These are phyloP conservation scores for Planoprotostelium fungivorum DNA, from an alignment of 78 protist genomes.

Conservation along the genomic window DNA sequence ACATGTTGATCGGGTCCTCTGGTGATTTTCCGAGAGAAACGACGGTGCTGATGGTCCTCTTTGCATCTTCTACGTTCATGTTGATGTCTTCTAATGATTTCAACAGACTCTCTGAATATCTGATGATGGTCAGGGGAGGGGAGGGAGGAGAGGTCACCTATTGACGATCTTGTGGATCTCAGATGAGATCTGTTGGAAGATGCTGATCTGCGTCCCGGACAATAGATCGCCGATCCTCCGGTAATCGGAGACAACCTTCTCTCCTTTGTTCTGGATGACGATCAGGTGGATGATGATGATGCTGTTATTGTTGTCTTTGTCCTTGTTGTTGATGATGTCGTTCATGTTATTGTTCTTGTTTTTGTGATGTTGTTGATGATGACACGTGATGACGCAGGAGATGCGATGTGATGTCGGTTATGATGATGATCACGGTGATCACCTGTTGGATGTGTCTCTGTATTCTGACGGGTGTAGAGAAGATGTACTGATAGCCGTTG, in stretches of 20 bases:
- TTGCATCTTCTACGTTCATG: not conserved
- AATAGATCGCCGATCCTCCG: not conserved
- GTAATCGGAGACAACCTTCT: not conserved
- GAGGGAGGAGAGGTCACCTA: not conserved
- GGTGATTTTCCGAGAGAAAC: not conserved
- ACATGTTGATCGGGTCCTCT: not conserved
- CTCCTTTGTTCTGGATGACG: not conserved
- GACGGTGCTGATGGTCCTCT: not conserved
- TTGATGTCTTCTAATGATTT: not conserved
- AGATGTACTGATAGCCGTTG: not conserved
- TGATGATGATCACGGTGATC: not conserved
- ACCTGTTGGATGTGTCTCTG: not conserved
- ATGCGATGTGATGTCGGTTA: no score
- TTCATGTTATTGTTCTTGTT: no score
- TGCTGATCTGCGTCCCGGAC: not conserved
- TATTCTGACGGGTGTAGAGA: not conserved
- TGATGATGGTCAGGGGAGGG: not conserved
- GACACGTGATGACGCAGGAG: no score
- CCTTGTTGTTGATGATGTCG: no score
- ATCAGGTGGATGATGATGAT: no score
- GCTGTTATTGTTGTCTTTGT: no score
- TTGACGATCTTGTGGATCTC: not conserved
- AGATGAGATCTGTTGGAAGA: not conserved
- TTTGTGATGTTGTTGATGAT: no score
- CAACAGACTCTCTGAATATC: not conserved